Evolutionary conservation across 1,284 basidiomycete genomes (phyloP), one percentile per base, ranked within the genome.

Genomic region (Naganishia sp.): DNA sequence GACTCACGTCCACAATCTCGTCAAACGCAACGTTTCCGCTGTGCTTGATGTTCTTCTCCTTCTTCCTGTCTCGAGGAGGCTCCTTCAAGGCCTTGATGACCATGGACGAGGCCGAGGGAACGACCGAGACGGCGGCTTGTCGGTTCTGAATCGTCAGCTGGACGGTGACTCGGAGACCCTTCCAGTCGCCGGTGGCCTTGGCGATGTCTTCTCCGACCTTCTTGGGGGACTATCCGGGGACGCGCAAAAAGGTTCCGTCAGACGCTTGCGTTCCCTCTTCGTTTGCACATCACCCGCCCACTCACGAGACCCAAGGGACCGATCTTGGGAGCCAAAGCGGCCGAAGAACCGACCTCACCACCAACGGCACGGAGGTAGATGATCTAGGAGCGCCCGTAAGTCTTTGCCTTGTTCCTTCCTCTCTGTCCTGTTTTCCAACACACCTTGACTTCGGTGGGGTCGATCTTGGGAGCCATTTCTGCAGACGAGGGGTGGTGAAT

Each of bases 171-270:
- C 94, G 92, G 78, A 99, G 93, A 85, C 96, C 96, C 84, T 99
- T 99, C 96, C 96, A 99, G 81, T 90, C 90, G 69, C 89, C 87
- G 70, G 96, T 98, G 70, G 96, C 95, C 84, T 99, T 99, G 78
- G 96, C 96, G 79, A 99, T 99, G 84, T 99, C 96, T 91, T 99
- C 96, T 84, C 96, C 96, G 83, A 99, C 94, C 86, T 99, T 99
- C 87, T 99, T 99, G 79, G 96, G 95, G 68, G 96, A 97, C 94
- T 98, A 74, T 21, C 63, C 11, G 53, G 33, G 46, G 28, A 39
- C 36, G 18, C 18, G 46, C 21, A 21, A 21, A 33, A 43, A 28
- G 36, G 28, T 36, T 39, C 2, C 50, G 18, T 18, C 9, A 44
- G 21, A 55, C 13, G 84, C 28, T 28, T 39, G 36, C 36, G 4